Evolutionary conservation across 495 filamentous ascomycete species (phyloP).

Genomic region (Aspergillus ellipticus): DNA sequence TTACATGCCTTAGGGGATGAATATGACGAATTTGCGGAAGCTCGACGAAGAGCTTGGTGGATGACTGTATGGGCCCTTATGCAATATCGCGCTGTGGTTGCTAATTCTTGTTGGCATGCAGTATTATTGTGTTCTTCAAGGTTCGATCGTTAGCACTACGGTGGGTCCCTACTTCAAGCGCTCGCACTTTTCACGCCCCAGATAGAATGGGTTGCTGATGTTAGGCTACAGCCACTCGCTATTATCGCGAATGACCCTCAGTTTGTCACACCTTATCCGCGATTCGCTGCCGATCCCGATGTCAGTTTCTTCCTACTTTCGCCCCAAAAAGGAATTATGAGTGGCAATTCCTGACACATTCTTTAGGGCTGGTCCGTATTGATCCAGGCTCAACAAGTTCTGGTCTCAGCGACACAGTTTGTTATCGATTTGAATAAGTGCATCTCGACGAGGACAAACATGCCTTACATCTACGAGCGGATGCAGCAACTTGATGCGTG

Average conservation of each 20-base stretch:
- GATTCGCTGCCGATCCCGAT: conserved; percentile 49
- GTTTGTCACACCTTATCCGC: conserved; percentile 54
- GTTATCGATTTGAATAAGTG: conserved; percentile 49
- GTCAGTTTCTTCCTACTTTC: conserved; percentile 28
- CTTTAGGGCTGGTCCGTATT: conserved; percentile 51
- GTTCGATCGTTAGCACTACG: conserved; percentile 57
- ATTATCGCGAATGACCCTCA: conserved; percentile 54
- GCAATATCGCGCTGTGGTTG: not conserved
- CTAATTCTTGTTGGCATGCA: conserved; percentile 21
- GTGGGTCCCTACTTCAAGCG: conserved; percentile 27
- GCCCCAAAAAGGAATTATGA: not conserved
- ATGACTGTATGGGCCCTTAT: conserved; percentile 46
- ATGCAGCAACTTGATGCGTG: conserved; percentile 55
- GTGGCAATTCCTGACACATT: conserved; percentile 8
- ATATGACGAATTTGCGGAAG: conserved; percentile 50
- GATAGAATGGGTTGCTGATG: conserved; percentile 3
- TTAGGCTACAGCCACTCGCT: conserved; percentile 39
- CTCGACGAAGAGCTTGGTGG: conserved; percentile 58
- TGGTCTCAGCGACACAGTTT: conserved; percentile 54
- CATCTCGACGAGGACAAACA: conserved; percentile 31
- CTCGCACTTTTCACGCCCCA: not conserved
- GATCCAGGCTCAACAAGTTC: conserved; percentile 55
- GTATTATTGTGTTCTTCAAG: conserved; percentile 58
- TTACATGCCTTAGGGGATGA: conserved; percentile 45
- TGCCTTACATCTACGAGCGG: conserved; percentile 47